A percentile compares a stretch with the other conserved stretches of the same genome.
phyloP scores from a whole-genome alignment of 2,329 filamentous ascomycete genomes.

The Coniella lustricola region DNA sequence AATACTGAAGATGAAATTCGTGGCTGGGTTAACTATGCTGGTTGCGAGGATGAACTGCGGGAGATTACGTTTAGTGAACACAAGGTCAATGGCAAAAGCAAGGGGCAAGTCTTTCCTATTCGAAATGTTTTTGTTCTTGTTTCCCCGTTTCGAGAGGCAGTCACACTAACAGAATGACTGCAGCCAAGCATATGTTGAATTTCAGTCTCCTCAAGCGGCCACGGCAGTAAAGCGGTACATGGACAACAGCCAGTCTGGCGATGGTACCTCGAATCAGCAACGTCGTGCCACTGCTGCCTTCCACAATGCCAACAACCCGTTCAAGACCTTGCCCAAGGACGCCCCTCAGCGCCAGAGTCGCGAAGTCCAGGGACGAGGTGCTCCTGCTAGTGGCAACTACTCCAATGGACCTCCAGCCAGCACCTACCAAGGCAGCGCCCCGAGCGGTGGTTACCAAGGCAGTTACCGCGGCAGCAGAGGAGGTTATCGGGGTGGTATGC shows the following conservation, averaged over 20 bases:
- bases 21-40: conserved; percentile 74
- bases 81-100: conserved; percentile 98
- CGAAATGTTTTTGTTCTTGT: no score
- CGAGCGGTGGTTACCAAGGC: conserved; percentile 30
- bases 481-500: conserved; percentile 41
- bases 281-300: conserved; percentile 52
- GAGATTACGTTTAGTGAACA: conserved; percentile 97
- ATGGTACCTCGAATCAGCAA: conserved; percentile 60
- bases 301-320: conserved; percentile 76
- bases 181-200: conserved; percentile 76
- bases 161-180: conserved; percentile 7
- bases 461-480: conserved; percentile 46
- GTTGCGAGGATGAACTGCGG: conserved; percentile 75
- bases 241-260: conserved; percentile 49
- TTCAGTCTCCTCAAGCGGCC: conserved; percentile 74
- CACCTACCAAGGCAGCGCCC: conserved; percentile 27
- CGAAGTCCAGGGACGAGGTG: conserved; percentile 48
- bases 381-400: conserved; percentile 32
- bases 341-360: conserved; percentile 64
- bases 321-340: conserved; percentile 86
- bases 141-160: no score
- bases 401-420: conserved; percentile 41
- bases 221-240: conserved; percentile 79
- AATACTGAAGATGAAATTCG: conserved; percentile 91
- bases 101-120: conserved; percentile 62